Conservation (phyloP, 2,329 filamentous ascomycete species). For the Pseudogymnoascus sp. region DNA sequence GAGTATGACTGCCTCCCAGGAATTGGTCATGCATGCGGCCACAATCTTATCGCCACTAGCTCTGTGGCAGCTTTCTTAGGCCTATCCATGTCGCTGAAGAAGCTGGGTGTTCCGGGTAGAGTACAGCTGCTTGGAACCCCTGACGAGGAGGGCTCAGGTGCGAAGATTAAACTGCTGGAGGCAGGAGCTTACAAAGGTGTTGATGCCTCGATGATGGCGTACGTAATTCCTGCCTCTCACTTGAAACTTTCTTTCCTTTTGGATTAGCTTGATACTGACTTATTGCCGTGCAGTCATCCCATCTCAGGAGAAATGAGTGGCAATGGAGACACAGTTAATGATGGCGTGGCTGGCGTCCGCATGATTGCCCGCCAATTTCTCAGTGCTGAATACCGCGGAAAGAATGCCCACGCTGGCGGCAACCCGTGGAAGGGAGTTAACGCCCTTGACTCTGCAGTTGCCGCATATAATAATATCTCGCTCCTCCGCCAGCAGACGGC, state of each 20-base stretch:
- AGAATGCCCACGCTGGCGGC: constrained; percentile 50
- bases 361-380: constrained; percentile 47
- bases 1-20: constrained; percentile 36
- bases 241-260: too few relatives aligned
- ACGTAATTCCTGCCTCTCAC: constrained; percentile 24
- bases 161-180: constrained; percentile 39
- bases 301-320: neutral
- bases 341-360: constrained; percentile 30
- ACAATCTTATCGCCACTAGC: constrained; percentile 39
- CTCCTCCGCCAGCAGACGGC: constrained; percentile 51
- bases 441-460: constrained; percentile 51
- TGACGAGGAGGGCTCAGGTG: constrained; percentile 36
- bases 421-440: constrained; percentile 56
- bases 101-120: constrained; percentile 14
- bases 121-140: constrained; percentile 35
- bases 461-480: constrained; percentile 43
- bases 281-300: neutral
- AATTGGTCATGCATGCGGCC: constrained; percentile 40
- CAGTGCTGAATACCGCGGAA: constrained; percentile 47
- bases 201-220: constrained; percentile 36
- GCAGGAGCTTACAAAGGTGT: constrained; percentile 40
- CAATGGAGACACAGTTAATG: neutral
- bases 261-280: neutral
- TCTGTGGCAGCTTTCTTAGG: constrained; percentile 36
- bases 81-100: constrained; percentile 13